Evolutionary conservation across 306 rosid species (phyloP).

Genomic region (Dalbergia cultrata): DNA sequence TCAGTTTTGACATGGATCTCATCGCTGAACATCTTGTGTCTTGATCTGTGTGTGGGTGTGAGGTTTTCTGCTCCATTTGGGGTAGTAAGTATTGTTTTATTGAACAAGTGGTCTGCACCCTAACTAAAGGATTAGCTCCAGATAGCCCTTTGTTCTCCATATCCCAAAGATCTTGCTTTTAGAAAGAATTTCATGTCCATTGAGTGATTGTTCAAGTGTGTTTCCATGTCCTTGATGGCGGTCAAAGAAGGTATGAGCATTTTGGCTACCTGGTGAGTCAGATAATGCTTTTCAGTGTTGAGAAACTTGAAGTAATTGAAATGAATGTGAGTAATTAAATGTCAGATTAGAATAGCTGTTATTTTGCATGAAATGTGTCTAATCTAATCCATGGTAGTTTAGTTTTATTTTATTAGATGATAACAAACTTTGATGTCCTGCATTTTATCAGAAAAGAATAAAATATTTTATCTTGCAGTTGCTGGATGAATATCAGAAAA

Average conservation of each 20-base stretch:
- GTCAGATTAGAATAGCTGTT: slow-evolving; percentile 31
- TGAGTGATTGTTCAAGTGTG: slow-evolving; percentile 1
- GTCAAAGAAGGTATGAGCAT: slow-evolving; percentile 9
- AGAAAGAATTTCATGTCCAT: slow-evolving; percentile 15
- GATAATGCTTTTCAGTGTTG: background rate
- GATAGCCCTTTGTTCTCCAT: background rate
- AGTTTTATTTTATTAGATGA: slow-evolving; percentile 13
- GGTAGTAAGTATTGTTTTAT: no score
- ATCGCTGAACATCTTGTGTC: slow-evolving; percentile 7
- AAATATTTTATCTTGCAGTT: slow-evolving; percentile 59
- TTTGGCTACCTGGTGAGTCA: background rate
- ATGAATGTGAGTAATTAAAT: background rate
- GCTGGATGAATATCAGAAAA: slow-evolving; percentile 85
- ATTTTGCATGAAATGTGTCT: background rate
- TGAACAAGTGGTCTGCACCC: slow-evolving; percentile 7
- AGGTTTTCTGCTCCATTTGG: background rate
- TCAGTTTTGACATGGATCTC: slow-evolving; percentile 13
- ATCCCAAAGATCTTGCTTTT: background rate
- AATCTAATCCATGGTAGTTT: slow-evolving; percentile 10
- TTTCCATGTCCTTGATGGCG: slow-evolving; percentile 5
- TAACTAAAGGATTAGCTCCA: slow-evolving; percentile 21
- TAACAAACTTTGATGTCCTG: slow-evolving; percentile 14
- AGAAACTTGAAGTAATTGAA: background rate
- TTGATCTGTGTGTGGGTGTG: background rate
- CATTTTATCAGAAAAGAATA: background rate